phyloP scores from a whole-genome alignment of 371 early-diverging fungal species.

The Saksenaea oblongispora region DNA sequence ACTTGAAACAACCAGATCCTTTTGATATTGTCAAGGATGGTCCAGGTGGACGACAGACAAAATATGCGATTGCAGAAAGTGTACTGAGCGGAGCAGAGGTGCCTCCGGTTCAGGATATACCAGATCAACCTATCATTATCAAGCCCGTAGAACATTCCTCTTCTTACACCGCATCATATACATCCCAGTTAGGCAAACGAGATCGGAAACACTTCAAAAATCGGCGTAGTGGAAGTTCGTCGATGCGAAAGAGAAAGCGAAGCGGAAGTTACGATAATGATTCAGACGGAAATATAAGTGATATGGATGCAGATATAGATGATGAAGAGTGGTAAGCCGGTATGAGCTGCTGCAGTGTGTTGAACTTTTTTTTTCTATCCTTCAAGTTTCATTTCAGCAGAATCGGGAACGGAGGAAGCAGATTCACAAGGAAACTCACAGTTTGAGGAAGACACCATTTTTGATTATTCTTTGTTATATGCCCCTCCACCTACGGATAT shows the following conservation, averaged over 20 bases:
- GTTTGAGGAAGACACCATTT: constrained; percentile 47
- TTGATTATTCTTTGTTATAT: constrained; percentile 41
- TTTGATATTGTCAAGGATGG: constrained; percentile 47
- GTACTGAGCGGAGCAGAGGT: constrained; percentile 36
- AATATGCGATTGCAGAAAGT: constrained; percentile 45
- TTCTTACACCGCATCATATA: not conserved
- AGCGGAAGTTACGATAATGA: not conserved
- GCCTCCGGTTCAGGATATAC: constrained; percentile 37
- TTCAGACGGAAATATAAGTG: constrained; percentile 5
- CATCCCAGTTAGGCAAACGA: constrained; percentile 25
- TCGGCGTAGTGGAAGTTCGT: not conserved
- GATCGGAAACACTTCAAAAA: constrained; percentile 25
- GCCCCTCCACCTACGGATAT: constrained; percentile 36
- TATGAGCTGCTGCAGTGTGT: not conserved
- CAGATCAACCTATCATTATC: constrained; percentile 48
- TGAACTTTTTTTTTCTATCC: not conserved
- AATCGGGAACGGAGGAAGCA: constrained; percentile 25
- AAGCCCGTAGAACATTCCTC: constrained; percentile 37
- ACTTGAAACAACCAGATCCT: constrained; percentile 47
- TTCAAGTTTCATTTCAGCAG: constrained; percentile 18
- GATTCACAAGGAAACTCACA: constrained; percentile 13
- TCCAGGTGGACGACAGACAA: constrained; percentile 39
- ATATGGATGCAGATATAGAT: constrained; percentile 28
- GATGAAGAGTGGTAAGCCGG: constrained; percentile 30
- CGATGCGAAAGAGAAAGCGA: not conserved